Percentiles rank a stretch among this genome's conserved stretches.
These are phyloP conservation scores for Metschnikowia noctiluminum DNA, from an alignment of 805 yeast species.

Conservation along the genomic window DNA sequence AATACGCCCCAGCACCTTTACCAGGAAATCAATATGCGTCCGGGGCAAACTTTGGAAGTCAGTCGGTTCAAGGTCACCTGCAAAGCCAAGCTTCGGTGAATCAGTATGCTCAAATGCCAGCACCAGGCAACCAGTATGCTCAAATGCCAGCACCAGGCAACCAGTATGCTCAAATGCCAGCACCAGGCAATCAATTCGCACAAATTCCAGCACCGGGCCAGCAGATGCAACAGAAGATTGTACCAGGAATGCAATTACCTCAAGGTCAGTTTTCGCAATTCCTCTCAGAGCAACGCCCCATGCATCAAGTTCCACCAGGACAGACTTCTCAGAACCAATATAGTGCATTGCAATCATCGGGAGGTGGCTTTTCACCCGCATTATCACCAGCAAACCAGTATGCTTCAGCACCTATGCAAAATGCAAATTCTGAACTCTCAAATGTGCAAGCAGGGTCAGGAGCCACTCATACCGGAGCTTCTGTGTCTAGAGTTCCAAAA, in stretches of 20 bases:
- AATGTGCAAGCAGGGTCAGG: not conserved
- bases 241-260: not conserved
- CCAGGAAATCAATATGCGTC: not conserved
- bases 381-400: not conserved
- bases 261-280: not conserved
- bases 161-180: too few relatives aligned
- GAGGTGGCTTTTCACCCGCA: not conserved
- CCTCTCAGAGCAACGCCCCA: not conserved
- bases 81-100: not conserved
- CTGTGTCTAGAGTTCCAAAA: slow-evolving; percentile 9
- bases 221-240: not conserved
- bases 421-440: not conserved
- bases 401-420: not conserved
- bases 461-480: not conserved
- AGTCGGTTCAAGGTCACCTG: not conserved
- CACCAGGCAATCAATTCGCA: too few relatives aligned
- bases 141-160: too few relatives aligned
- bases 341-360: not conserved
- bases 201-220: too few relatives aligned
- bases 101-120: not conserved
- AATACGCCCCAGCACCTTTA: not conserved
- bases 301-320: not conserved
- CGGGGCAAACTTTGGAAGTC: not conserved
- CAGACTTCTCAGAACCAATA: not conserved
- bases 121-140: too few relatives aligned